Percentiles rank a stretch among this genome's conserved stretches.
phyloP scores from a whole-genome alignment of 805 yeast species.

The Candida chilensis region DNA sequence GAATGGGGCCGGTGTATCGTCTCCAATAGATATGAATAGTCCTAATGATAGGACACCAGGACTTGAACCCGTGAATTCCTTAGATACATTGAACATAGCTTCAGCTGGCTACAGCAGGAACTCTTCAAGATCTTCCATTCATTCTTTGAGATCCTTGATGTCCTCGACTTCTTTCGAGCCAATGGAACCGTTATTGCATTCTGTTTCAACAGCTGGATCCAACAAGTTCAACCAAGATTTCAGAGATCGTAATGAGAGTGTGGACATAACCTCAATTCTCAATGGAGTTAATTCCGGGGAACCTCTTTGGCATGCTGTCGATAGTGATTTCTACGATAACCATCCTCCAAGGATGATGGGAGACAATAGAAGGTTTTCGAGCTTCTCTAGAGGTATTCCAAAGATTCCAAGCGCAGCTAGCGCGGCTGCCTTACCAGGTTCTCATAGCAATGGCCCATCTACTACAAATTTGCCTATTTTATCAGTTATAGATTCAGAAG shows the following conservation, averaged over 20 bases:
- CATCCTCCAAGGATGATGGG: background rate
- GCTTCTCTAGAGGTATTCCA: background rate
- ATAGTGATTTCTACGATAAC: background rate
- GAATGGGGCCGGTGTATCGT: too few species aligned
- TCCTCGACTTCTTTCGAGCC: background rate
- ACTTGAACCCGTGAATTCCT: too few species aligned
- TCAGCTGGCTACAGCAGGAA: too few species aligned
- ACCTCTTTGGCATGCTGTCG: background rate
- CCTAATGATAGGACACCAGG: too few species aligned
- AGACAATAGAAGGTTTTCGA: background rate
- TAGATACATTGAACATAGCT: too few species aligned
- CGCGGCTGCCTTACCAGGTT: background rate
- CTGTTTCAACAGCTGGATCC: background rate
- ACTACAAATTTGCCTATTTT: background rate
- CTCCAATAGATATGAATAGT: too few species aligned
- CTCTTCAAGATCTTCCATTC: background rate
- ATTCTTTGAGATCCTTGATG: background rate
- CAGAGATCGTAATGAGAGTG: conserved; percentile 1
- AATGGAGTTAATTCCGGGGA: conserved; percentile 1
- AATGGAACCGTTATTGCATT: background rate
- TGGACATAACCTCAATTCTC: conserved; percentile 1
- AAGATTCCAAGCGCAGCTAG: background rate
- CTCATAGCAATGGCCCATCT: background rate
- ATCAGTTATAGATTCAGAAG: background rate
- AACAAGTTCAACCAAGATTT: background rate